Evolutionary conservation across 2,329 filamentous ascomycete genomes (phyloP).

Genomic region (Botryotinia calthae): DNA sequence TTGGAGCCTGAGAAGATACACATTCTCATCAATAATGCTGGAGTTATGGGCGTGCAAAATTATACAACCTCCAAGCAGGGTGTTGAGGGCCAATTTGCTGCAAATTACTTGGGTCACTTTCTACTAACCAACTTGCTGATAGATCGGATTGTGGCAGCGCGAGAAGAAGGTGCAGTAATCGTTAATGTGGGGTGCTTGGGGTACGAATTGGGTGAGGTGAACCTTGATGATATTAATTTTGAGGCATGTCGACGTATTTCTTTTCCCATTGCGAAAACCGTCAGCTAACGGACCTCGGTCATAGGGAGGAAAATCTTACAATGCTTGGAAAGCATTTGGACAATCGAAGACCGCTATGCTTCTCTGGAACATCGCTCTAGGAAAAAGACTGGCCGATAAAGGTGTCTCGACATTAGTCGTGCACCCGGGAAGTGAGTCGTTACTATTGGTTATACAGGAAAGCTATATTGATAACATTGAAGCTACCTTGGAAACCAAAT

Average conservation of each 20-base stretch:
- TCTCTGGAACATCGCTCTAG: neutral
- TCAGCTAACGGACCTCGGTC: neutral
- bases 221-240: slow-evolving; percentile 43
- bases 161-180: slow-evolving; percentile 33
- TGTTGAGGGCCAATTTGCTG: slow-evolving; percentile 38
- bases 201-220: slow-evolving; percentile 40
- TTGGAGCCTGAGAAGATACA: slow-evolving; percentile 41
- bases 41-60: slow-evolving; percentile 42
- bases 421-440: neutral
- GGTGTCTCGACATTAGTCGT: neutral
- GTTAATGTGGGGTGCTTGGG: slow-evolving; percentile 43
- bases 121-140: slow-evolving; percentile 36
- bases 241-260: neutral
- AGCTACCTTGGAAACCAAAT: neutral
- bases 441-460: neutral
- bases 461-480: neutral
- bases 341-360: neutral
- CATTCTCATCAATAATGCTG: slow-evolving; percentile 45
- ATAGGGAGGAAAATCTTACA: neutral
- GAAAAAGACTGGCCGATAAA: neutral
- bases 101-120: slow-evolving; percentile 37
- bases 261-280: neutral
- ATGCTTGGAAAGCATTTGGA: neutral
- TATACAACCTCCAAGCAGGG: slow-evolving; percentile 40
- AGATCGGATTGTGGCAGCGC: slow-evolving; percentile 26